Base-by-base conservation (phyloP, 2,329 filamentous ascomycete species). In the Teratosphaeria nubilosa region DNA sequence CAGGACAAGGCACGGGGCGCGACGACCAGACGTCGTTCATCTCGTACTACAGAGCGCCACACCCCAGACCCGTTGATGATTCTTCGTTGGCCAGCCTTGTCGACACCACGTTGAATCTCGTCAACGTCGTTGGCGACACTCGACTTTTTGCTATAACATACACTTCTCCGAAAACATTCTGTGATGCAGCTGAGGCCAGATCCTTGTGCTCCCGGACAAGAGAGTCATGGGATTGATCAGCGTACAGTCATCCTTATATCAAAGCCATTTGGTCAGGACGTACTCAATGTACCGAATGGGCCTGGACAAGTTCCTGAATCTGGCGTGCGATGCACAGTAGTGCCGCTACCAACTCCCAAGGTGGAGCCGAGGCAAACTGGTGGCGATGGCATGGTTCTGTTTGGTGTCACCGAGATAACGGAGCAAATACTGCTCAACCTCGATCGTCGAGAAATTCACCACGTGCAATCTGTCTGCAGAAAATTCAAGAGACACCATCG, bases 281-380 rank as follows among this genome's bases (percentile, higher is more conserved):
- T 13, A 13, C 14, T 37, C 14, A 11, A 37, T 13, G 4, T 20
- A 48, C 5, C 14, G 41, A 3, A 48, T 48, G 41, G 41, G 41
- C 41, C n/a, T 48, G 41, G 41, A 48, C 13, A n/a, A 48, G 41
- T 48, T 48, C n/a, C 41, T 22, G 14, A 48, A 48, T 6, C 14
- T 48, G 1, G 14, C 41, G 41, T 48, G 41, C 41, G n/a, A 20
- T 20, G 41, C 11, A 48, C 73, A 34, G 25, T 54, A 27, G 53
- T 32, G 13, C 25, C n/a, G n/a, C n/a, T n/a, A n/a, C n/a, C n/a
- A n/a, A n/a, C n/a, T n/a, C n/a, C 34, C 10, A 41, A 41, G 34
- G 3, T n/a, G 3, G 6, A 41, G 34, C 34, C 5, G 34, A 14
- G 13, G 16, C 13, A 41, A n/a, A n/a, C 3, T 14, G 13, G 5